Conservation (phyloP, 2,329 filamentous ascomycete genomes). For the Xylariales sp. region DNA sequence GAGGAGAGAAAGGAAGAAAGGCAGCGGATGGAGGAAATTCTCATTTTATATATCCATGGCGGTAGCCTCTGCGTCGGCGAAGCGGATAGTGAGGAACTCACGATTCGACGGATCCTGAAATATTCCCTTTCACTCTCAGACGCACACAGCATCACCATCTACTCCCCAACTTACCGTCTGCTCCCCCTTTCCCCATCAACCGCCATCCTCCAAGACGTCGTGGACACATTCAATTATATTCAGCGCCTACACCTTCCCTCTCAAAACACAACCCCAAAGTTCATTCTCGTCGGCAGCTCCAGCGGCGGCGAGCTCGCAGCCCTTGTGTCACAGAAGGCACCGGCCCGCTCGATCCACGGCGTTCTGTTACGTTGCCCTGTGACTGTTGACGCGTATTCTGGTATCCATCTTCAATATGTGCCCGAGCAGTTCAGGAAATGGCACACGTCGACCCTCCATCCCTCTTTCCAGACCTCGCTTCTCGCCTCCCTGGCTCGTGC, state of each 20-base stretch:
- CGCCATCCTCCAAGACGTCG: slow-evolving; percentile 37
- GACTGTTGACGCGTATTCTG: slow-evolving; percentile 40
- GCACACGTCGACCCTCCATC: slow-evolving; percentile 36
- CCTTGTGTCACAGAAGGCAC: slow-evolving; percentile 32
- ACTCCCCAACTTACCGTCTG: slow-evolving; percentile 42
- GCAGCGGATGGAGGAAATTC: slow-evolving; percentile 18
- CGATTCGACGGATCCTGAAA: slow-evolving; percentile 37
- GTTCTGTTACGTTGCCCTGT: slow-evolving; percentile 44
- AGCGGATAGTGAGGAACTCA: slow-evolving; percentile 44
- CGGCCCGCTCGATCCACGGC: slow-evolving; percentile 28
- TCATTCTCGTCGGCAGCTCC: slow-evolving; percentile 40
- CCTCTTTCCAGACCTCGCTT: slow-evolving; percentile 32
- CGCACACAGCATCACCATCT: slow-evolving; percentile 20
- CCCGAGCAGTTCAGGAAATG: slow-evolving; percentile 28
- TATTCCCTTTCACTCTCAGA: slow-evolving; percentile 14
- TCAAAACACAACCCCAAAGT: slow-evolving; percentile 10
- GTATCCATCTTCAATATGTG: too few relatives aligned
- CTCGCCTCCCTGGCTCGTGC: slow-evolving; percentile 27
- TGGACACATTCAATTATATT: slow-evolving; percentile 30
- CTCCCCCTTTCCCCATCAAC: slow-evolving; percentile 34
- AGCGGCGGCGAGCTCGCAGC: slow-evolving; percentile 45
- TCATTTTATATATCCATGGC: slow-evolving; percentile 46
- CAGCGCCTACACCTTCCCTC: slow-evolving; percentile 9
- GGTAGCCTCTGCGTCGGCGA: slow-evolving; percentile 43
- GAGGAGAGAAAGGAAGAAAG: background rate